Evolutionary conservation across 768 basidiomycete genomes (phyloP).

Genomic region (Mycena maculata): DNA sequence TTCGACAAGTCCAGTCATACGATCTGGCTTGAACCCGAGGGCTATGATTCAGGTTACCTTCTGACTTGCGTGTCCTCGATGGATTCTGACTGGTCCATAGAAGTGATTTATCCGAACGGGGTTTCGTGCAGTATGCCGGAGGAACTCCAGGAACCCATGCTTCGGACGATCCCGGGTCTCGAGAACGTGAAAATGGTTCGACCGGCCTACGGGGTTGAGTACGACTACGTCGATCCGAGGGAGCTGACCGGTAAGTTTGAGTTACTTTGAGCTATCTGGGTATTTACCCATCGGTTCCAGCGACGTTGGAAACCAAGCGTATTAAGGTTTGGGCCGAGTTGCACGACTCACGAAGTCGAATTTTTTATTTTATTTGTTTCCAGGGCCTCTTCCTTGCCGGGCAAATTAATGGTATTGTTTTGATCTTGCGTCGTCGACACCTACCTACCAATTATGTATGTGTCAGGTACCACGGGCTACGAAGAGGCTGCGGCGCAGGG

Average conservation of each 20-base stretch:
- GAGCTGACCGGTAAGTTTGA: constrained; percentile 74
- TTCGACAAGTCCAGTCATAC: constrained; percentile 80
- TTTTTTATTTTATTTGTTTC: no score
- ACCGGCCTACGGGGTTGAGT: constrained; percentile 94
- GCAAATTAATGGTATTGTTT: constrained; percentile 81
- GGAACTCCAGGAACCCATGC: constrained; percentile 85
- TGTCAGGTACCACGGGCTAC: constrained; percentile 86
- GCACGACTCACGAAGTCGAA: no score
- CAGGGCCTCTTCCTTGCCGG: constrained; percentile 90
- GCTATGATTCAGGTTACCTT: constrained; percentile 81
- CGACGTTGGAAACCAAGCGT: constrained; percentile 87
- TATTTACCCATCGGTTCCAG: constrained; percentile 48
- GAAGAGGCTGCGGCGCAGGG: constrained; percentile 96
- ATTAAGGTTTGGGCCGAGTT: constrained; percentile 76
- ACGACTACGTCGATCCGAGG: constrained; percentile 89
- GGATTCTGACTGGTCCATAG: constrained; percentile 49
- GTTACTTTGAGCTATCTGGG: background rate
- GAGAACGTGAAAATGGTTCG: constrained; percentile 86
- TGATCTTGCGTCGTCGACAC: background rate
- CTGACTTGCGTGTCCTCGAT: background rate
- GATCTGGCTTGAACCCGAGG: constrained; percentile 93
- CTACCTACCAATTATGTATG: background rate
- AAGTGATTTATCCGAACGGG: constrained; percentile 91
- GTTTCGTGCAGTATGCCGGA: constrained; percentile 89
- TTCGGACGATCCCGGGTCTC: constrained; percentile 86